These are phyloP conservation scores for Leishmania braziliensis DNA, from an alignment of 208 protist genomes.

Conservation along the genomic window DNA sequence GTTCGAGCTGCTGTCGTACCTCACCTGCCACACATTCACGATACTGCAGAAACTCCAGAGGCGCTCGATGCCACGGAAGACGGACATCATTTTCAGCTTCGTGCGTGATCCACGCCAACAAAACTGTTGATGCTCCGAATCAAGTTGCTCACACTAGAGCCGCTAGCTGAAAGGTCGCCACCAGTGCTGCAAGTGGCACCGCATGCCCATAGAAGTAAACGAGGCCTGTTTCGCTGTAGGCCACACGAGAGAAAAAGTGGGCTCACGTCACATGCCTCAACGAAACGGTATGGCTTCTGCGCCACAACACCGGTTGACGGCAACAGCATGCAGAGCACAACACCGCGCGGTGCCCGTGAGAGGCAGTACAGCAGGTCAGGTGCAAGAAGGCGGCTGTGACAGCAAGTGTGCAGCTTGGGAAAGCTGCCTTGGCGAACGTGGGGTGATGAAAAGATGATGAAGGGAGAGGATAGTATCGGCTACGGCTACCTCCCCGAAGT, in stretches of 20 bases:
- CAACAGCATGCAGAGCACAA: not conserved
- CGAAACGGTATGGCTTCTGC: not conserved
- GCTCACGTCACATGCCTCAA: not conserved
- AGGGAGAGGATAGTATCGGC: not conserved
- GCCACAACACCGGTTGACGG: not conserved
- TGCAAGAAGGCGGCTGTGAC: not conserved
- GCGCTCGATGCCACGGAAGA: slow-evolving; percentile 53
- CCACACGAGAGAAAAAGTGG: not conserved
- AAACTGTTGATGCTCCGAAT: slow-evolving; percentile 18
- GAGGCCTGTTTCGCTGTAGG: slow-evolving; percentile 14
- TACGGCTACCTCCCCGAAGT: not conserved
- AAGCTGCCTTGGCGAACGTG: not conserved
- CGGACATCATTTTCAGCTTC: slow-evolving; percentile 30
- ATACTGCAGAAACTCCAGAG: slow-evolving; percentile 18
- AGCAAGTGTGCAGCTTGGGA: not conserved
- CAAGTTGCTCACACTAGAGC: not conserved
- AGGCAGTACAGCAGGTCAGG: not conserved
- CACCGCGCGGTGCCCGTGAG: not conserved
- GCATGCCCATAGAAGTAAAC: not conserved
- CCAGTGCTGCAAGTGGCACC: not conserved
- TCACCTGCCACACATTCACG: slow-evolving; percentile 35
- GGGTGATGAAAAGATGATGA: not conserved
- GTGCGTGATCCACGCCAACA: slow-evolving; percentile 25
- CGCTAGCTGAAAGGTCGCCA: not conserved
- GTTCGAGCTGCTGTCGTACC: slow-evolving; percentile 30